Conservation (phyloP, 2,329 filamentous ascomycete species). For the Trichoderma sp. region DNA sequence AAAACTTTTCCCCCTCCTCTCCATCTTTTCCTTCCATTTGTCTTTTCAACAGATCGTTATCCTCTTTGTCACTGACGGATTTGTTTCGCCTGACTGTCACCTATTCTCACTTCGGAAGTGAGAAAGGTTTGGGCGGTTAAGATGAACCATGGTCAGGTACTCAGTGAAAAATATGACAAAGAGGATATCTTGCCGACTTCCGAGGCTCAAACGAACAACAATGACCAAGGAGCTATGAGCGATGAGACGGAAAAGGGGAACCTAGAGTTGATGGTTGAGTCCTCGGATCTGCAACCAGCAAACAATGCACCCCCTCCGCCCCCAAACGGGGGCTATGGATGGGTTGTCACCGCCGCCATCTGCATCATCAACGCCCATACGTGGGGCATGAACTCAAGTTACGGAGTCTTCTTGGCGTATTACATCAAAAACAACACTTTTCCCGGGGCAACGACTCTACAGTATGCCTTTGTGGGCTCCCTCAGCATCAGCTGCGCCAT, state of each 20-base stretch:
- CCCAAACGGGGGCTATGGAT: constrained; percentile 59
- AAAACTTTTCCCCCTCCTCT: background rate
- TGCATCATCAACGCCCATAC: constrained; percentile 64
- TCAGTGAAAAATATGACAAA: background rate
- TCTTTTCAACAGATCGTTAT: background rate
- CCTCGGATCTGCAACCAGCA: background rate
- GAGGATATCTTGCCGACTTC: background rate
- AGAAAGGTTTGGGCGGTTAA: background rate
- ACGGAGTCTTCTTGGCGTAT: constrained; percentile 54
- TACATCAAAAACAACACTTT: constrained; percentile 59
- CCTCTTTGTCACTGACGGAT: background rate
- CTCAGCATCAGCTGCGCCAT: constrained; percentile 48
- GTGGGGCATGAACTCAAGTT: constrained; percentile 65
- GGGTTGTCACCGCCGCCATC: constrained; percentile 40
- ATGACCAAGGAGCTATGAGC: background rate
- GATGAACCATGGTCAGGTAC: background rate
- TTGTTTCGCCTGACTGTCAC: background rate
- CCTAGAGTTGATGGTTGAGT: background rate
- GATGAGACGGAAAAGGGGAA: constrained; percentile 5
- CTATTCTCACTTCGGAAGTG: background rate
- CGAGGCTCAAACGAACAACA: background rate
- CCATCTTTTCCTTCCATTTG: background rate
- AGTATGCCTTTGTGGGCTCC: constrained; percentile 72
- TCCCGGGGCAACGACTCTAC: constrained; percentile 59
- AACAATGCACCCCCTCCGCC: constrained; percentile 33